A percentile compares a stretch with the other conserved stretches of the same genome.
Evolutionary conservation across 495 filamentous ascomycete genomes (phyloP).

Genomic region (Aspergillus nanangensis): DNA sequence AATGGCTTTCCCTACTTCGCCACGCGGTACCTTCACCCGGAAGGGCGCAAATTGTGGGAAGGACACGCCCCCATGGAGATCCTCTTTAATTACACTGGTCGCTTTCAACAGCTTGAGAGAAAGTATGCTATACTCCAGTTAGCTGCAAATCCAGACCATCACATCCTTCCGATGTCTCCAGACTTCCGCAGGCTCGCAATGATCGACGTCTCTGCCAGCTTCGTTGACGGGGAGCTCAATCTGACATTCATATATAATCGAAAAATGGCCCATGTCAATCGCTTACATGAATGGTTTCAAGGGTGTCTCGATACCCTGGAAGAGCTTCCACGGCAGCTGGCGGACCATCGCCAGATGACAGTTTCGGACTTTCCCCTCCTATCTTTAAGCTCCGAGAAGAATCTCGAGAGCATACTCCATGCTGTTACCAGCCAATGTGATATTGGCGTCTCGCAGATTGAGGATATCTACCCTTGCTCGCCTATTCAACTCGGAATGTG

Average conservation of each 20-base stretch:
- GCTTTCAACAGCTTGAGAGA: conserved; percentile 50
- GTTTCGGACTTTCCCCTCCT: conserved; percentile 10
- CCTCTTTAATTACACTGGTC: conserved; percentile 56
- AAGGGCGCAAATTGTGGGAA: conserved; percentile 17
- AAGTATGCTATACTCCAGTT: conserved; percentile 47
- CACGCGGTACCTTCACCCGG: conserved; percentile 7
- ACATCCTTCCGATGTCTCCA: conserved; percentile 36
- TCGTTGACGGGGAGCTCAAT: conserved; percentile 47
- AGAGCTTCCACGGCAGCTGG: conserved; percentile 43
- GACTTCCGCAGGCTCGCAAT: conserved; percentile 46
- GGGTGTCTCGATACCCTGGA: conserved; percentile 46
- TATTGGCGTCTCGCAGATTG: conserved; percentile 21
- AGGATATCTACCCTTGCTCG: conserved; percentile 39
- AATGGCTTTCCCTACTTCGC: conserved; percentile 27
- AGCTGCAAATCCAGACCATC: conserved; percentile 6
- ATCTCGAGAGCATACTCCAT: conserved; percentile 28
- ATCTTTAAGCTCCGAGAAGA: conserved; percentile 48
- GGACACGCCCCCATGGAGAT: conserved; percentile 56
- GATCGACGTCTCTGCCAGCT: conserved; percentile 50
- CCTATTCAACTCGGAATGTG: conserved; percentile 42
- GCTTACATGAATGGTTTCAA: conserved; percentile 48
- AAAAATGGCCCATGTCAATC: conserved; percentile 43
- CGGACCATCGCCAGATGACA: conserved; percentile 21
- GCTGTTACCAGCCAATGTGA: conserved; percentile 38
- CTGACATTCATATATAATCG: conserved; percentile 49